Conservation (phyloP, 2,329 filamentous ascomycete genomes). For the Graphilbum sp. region DNA sequence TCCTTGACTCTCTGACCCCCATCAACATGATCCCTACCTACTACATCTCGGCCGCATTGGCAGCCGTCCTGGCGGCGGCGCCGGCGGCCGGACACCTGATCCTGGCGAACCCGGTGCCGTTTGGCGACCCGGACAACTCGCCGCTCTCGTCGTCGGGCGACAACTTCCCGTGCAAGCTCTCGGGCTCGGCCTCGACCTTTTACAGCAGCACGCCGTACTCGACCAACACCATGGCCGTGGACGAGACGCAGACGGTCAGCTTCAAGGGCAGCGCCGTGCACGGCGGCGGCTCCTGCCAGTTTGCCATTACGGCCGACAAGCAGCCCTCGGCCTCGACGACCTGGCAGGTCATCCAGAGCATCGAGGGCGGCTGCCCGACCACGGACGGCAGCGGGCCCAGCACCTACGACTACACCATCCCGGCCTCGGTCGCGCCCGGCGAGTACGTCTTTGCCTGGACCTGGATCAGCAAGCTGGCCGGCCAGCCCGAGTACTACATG, state of each 20-base stretch:
- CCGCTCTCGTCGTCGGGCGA: slow-evolving; percentile 8
- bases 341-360: slow-evolving; percentile 17
- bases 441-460: slow-evolving; percentile 43
- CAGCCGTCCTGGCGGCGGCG: slow-evolving; percentile 2
- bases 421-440: slow-evolving; percentile 12
- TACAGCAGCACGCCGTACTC: slow-evolving; percentile 14
- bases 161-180: slow-evolving; percentile 13
- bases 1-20: background rate
- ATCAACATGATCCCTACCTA: background rate
- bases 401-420: slow-evolving; percentile 14
- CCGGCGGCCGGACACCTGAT: slow-evolving; percentile 9
- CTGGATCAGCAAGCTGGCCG: slow-evolving; percentile 39
- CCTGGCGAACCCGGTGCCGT: slow-evolving; percentile 8
- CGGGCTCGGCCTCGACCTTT: slow-evolving; percentile 23
- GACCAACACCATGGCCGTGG: slow-evolving; percentile 10
- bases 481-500: slow-evolving; percentile 53
- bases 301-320: slow-evolving; percentile 12
- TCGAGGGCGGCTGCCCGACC: slow-evolving; percentile 16
- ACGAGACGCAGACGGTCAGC: slow-evolving; percentile 9
- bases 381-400: slow-evolving; percentile 11
- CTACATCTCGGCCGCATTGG: slow-evolving; percentile 3
- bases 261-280: slow-evolving; percentile 16
- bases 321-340: slow-evolving; percentile 10
- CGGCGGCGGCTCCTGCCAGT: slow-evolving; percentile 17
- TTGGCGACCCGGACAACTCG: slow-evolving; percentile 9